phyloP scores from a whole-genome alignment of 78 protist species.

The Guillardia theta region DNA sequence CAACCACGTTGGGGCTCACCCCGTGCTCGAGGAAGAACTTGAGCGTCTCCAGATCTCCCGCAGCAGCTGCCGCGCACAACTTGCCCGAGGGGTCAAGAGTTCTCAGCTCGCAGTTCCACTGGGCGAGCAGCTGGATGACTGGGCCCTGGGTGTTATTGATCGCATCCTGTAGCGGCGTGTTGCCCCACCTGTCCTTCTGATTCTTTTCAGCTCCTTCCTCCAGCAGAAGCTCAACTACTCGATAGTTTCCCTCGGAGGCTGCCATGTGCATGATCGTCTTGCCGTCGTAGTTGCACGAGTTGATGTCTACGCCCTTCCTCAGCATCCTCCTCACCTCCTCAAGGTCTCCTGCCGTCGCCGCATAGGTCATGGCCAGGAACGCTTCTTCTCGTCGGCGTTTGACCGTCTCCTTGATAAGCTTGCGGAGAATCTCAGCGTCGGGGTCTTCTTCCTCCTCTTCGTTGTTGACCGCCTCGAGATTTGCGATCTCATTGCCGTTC shows the following conservation, averaged over 20 bases:
- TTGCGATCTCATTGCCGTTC: too few species aligned
- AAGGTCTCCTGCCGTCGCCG: neutral
- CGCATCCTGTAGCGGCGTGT: conserved; percentile 78
- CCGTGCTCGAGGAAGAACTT: neutral
- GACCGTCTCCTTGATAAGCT: neutral
- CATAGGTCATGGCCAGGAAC: neutral
- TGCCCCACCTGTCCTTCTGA: conserved; percentile 63
- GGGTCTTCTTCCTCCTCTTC: neutral
- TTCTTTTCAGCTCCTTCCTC: conserved; percentile 44
- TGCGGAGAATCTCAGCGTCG: neutral
- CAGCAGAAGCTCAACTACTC: conserved; percentile 41
- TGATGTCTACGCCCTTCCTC: neutral
- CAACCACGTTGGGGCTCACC: conserved; percentile 38
- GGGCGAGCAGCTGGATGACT: neutral
- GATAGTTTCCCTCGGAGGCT: neutral
- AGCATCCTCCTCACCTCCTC: neutral
- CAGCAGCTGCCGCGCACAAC: neutral
- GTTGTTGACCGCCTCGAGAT: too few species aligned
- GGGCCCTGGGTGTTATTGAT: neutral
- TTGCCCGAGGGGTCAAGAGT: neutral
- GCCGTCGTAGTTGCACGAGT: neutral
- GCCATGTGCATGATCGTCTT: neutral
- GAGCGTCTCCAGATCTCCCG: neutral
- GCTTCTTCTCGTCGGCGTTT: neutral
- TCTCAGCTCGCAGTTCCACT: too few species aligned